Conservation (phyloP, 2,329 filamentous ascomycete genomes). For the Verticillium nonalfalfae region DNA sequence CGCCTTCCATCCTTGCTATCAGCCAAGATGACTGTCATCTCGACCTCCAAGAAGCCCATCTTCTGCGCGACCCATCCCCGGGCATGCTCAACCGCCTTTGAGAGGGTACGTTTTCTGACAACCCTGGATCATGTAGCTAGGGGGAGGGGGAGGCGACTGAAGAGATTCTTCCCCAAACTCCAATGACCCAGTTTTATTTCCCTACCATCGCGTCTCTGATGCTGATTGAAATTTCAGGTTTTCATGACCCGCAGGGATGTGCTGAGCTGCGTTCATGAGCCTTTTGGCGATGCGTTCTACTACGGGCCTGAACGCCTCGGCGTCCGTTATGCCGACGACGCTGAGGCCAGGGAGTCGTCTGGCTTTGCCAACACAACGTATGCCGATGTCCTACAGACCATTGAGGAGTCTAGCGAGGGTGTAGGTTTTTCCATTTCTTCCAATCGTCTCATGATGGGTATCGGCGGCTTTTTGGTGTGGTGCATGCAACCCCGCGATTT, state of each 20-base stretch:
- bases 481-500: background rate
- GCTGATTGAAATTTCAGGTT: slow-evolving; percentile 48
- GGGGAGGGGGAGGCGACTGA: background rate
- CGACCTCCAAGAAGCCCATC: slow-evolving; percentile 47
- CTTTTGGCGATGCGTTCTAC: slow-evolving; percentile 95
- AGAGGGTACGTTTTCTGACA: slow-evolving; percentile 59
- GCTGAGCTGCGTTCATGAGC: slow-evolving; percentile 84
- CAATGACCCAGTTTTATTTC: background rate
- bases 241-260: slow-evolving; percentile 90
- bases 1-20: background rate
- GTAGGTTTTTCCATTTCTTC: slow-evolving; percentile 39
- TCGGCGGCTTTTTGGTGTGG: background rate
- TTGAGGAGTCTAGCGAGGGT: slow-evolving; percentile 68
- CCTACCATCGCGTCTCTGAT: background rate
- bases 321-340: slow-evolving; percentile 68
- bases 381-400: slow-evolving; percentile 68
- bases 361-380: slow-evolving; percentile 68
- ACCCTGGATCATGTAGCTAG: background rate
- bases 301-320: slow-evolving; percentile 87
- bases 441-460: slow-evolving; percentile 11
- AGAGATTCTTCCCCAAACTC: background rate
- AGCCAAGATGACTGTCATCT: background rate
- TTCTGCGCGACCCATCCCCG: slow-evolving; percentile 92
- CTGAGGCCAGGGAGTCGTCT: slow-evolving; percentile 45
- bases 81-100: slow-evolving; percentile 95